Percentiles rank a stretch among this genome's conserved stretches.
phyloP scores from a whole-genome alignment of 768 basidiomycete genomes.

The Fistulinella prunicolor region DNA sequence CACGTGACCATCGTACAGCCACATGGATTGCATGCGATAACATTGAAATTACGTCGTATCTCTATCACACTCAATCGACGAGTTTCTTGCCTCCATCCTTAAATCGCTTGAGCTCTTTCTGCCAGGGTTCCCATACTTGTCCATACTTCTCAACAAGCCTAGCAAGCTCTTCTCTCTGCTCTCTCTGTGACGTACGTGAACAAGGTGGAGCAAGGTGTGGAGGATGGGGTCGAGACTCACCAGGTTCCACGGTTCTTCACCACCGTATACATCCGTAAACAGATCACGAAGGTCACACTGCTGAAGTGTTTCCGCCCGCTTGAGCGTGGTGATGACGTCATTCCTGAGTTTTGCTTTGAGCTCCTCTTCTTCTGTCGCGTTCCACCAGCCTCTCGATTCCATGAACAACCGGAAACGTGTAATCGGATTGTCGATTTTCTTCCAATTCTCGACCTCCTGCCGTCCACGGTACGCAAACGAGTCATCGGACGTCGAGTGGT shows the following conservation, averaged over 20 bases:
- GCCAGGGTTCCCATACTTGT: constrained; percentile 83
- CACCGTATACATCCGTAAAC: constrained; percentile 86
- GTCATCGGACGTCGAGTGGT: constrained; percentile 94
- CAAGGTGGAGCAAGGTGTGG: background rate
- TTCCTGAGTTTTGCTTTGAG: constrained; percentile 65
- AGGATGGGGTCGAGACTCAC: constrained; percentile 43
- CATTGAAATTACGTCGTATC: too few species aligned
- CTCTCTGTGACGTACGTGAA: constrained; percentile 47
- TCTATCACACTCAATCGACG: constrained; percentile 19
- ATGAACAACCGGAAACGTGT: constrained; percentile 81
- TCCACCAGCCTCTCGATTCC: constrained; percentile 86
- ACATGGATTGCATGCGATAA: too few species aligned
- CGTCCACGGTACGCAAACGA: constrained; percentile 90
- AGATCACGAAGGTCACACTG: constrained; percentile 72
- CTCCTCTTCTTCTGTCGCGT: constrained; percentile 65
- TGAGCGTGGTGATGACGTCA: constrained; percentile 77
- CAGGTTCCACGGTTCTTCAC: constrained; percentile 80
- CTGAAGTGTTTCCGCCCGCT: constrained; percentile 66
- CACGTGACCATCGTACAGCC: too few species aligned
- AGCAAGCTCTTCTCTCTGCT: constrained; percentile 79
- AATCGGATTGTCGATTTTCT: constrained; percentile 88
- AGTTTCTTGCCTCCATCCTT: constrained; percentile 69
- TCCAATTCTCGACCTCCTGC: constrained; percentile 88
- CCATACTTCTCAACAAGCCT: constrained; percentile 82
- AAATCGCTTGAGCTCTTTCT: constrained; percentile 71